Percentiles rank a stretch among this genome's conserved stretches.
phyloP scores from a whole-genome alignment of 1,284 basidiomycete genomes.

The Dichomitus squalens region DNA sequence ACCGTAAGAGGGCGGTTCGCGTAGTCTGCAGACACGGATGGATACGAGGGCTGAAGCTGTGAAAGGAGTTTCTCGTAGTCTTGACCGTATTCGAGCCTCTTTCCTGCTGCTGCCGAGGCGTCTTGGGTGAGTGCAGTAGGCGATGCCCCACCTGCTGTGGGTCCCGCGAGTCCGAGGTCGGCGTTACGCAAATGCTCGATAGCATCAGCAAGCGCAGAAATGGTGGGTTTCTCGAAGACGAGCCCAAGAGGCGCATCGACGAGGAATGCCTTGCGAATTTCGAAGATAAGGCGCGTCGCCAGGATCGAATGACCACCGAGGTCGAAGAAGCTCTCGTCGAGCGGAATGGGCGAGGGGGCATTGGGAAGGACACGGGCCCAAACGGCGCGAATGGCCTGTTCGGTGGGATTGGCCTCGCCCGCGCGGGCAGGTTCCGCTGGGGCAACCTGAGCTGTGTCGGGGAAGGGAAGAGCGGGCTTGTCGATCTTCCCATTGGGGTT shows the following conservation, averaged over 20 bases:
- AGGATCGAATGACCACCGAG: conserved; percentile 98
- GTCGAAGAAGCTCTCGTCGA: conserved; percentile 98
- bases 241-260: conserved; percentile 92
- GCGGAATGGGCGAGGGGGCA: conserved; percentile 76
- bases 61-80: conserved; percentile 75
- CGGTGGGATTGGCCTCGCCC: conserved; percentile 63
- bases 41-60: conserved; percentile 65
- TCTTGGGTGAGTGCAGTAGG: conserved; percentile 5
- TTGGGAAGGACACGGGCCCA: conserved; percentile 88
- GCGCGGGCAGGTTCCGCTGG: conserved; percentile 32
- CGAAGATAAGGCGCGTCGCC: conserved; percentile 96
- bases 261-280: conserved; percentile 92
- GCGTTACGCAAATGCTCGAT: conserved; percentile 80
- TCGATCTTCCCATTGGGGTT: conserved; percentile 99
- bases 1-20: conserved; percentile 65
- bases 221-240: conserved; percentile 92
- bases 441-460: conserved; percentile 86
- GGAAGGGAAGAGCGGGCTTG: conserved; percentile 98
- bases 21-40: conserved; percentile 55
- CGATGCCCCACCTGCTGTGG: conserved; percentile 34
- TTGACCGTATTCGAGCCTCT: conserved; percentile 68
- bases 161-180: conserved; percentile 76
- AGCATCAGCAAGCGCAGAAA: conserved; percentile 78
- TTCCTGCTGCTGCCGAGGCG: conserved; percentile 17
- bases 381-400: conserved; percentile 79